Conservation (phyloP, 73 alveolate genomes). For the Paramecium sonneborni region DNA sequence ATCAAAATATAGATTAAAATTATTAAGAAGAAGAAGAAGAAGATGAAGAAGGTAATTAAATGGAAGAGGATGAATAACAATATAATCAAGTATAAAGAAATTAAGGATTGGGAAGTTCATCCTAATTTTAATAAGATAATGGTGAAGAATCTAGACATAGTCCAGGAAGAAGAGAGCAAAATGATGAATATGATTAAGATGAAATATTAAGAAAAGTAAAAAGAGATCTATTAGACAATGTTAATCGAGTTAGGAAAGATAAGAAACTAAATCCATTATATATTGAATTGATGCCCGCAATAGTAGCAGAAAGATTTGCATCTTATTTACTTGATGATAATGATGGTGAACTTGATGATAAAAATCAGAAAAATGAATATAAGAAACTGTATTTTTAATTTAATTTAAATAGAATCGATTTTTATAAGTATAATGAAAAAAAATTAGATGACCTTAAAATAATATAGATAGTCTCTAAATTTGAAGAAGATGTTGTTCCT, state of each 20-base stretch:
- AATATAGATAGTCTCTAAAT: conserved; percentile 47
- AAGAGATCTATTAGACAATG: conserved; percentile 58
- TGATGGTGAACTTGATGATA: conserved; percentile 21
- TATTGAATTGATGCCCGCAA: conserved; percentile 47
- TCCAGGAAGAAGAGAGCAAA: conserved; percentile 50
- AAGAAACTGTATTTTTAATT: not conserved
- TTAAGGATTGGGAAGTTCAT: not conserved
- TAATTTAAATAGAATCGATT: not conserved
- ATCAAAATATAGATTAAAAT: not conserved
- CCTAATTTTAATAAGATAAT: not conserved
- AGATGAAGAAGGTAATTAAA: conserved; percentile 36
- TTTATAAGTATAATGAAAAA: conserved; percentile 42
- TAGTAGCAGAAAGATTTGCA: conserved; percentile 56
- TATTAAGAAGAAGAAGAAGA: not conserved
- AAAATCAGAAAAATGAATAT: too few species aligned
- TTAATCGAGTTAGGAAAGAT: conserved; percentile 41
- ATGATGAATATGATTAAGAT: conserved; percentile 45
- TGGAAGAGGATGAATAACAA: not conserved
- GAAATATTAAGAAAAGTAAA: conserved; percentile 53
- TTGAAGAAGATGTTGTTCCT: conserved; percentile 50
- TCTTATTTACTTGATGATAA: conserved; percentile 48
- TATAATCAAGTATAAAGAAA: not conserved
- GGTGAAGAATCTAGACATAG: not conserved
- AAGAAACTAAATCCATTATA: conserved; percentile 39
- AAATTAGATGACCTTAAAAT: conserved; percentile 52